A percentile compares a stretch with the other conserved stretches of the same genome.
These are phyloP conservation scores for Ophiocytium majus DNA, from an alignment of 352 stramenopile species.

Conservation along the genomic window DNA sequence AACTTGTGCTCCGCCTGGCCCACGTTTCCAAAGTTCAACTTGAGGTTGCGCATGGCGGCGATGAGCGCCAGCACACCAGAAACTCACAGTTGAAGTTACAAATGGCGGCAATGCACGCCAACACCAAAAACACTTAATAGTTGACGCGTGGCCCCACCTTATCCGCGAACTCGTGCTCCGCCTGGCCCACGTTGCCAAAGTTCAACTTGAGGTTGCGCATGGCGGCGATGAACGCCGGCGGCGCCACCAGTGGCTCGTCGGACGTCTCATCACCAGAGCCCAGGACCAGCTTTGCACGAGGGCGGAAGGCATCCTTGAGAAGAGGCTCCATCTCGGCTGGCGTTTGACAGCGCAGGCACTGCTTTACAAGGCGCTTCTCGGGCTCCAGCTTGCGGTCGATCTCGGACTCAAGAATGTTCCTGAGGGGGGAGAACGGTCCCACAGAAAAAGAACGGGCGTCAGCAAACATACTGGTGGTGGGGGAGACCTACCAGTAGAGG, in stretches of 20 bases:
- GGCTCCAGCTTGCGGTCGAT: constrained; percentile 39
- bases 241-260: constrained; percentile 40
- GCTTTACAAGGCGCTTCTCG: constrained; percentile 43
- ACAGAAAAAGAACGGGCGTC: too few relatives aligned
- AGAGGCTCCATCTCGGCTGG: constrained; percentile 35
- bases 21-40: too few relatives aligned
- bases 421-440: background rate
- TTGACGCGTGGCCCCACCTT: too few relatives aligned
- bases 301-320: constrained; percentile 51
- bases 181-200: constrained; percentile 23
- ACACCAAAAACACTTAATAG: too few relatives aligned
- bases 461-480: too few relatives aligned
- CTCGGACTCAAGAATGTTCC: constrained; percentile 12
- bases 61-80: constrained; percentile 52
- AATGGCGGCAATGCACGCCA: too few relatives aligned
- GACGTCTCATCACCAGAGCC: constrained; percentile 32
- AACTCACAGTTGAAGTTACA: too few relatives aligned
- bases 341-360: constrained; percentile 28
- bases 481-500: too few relatives aligned
- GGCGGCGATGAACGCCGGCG: constrained; percentile 46
- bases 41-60: constrained; percentile 11
- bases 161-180: background rate
- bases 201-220: constrained; percentile 16
- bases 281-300: constrained; percentile 43
- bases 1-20: constrained; percentile 9